Evolutionary conservation across 257 asterid species (phyloP), one percentile per base, ranked within the genome.

Genomic region (Solanum lycopersicoides): DNA sequence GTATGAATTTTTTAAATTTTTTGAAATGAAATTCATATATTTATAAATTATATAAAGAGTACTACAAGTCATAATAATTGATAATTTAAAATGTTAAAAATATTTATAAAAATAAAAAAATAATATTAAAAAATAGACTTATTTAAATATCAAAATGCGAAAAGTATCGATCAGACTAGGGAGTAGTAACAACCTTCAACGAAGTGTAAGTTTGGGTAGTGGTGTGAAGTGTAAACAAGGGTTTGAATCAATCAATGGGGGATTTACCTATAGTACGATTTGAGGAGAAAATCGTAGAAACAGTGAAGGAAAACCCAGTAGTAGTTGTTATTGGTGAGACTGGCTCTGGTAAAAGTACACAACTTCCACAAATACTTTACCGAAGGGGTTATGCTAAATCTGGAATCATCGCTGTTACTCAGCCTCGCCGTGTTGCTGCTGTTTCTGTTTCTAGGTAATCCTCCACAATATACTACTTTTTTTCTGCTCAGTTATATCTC

Each of bases 381-480:
- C 56, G 93, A 86, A 92, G 89, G 56, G 98, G 98, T 25, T 97
- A 94, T 90, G 93, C 99, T 35, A 91, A 94, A 82, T 92, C 95
- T 44, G 96, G 98, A 20, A 88, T 91, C 89, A 93, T 97, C 35
- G 99, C 97, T 80, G 95, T 97, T 32, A 95, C 98, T 86, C 99
- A 97, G 91, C 99, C 99, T 77, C 98, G 99, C 9, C 98, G 99
- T 1, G 99, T 97, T 8, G 98, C 99, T 14, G 98, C 99, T 15
- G 98, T 95, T 88, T 91, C 98, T 3, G 98, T 97, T 63, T 89
- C 99, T 12, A 91, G 98, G 99, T 93, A 82, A 86, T 53, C 21
- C 83, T 71, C 5, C 34, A n/a, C 18, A 25, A 28, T 69, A 13
- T 28, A 13, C 20, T 69, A 13, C 21, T 56, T 16, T 11, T 47